phyloP scores from a whole-genome alignment of 305 asterid species.

The Fraxinus dipetala region DNA sequence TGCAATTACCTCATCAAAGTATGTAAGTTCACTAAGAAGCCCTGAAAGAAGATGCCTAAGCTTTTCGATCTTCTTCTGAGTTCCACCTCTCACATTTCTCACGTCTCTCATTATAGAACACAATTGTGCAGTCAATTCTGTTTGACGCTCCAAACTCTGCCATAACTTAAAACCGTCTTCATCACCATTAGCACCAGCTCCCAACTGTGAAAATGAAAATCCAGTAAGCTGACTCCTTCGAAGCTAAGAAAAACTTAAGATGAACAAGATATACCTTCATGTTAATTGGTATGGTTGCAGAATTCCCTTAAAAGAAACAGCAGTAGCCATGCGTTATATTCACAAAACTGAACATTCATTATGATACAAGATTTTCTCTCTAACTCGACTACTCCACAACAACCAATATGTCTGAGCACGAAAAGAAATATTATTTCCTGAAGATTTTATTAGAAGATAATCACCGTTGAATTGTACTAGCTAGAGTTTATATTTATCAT shows the following conservation, averaged over 20 bases:
- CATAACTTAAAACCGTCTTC: conserved; percentile 90
- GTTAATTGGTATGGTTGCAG: not conserved
- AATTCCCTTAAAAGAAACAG: not conserved
- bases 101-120: conserved; percentile 96
- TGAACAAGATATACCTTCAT: not conserved
- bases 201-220: conserved; percentile 49
- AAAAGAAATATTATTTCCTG: not conserved
- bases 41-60: conserved; percentile 96
- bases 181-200: conserved; percentile 54
- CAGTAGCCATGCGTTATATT: not conserved
- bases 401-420: not conserved
- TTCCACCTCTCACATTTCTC: conserved; percentile 89
- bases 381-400: not conserved
- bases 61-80: conserved; percentile 93
- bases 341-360: conserved; percentile 6
- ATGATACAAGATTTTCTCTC: not conserved
- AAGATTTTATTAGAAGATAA: not conserved
- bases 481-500: conserved; percentile 1
- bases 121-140: conserved; percentile 90
- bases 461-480: not conserved
- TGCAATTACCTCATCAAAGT: conserved; percentile 83
- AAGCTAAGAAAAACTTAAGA: not conserved
- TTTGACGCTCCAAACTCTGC: conserved; percentile 97
- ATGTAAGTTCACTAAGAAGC: conserved; percentile 97
- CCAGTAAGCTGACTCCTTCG: conserved; percentile 27